Conservation (phyloP, 2,329 filamentous ascomycete species). For the Raffaelea albimanens region DNA sequence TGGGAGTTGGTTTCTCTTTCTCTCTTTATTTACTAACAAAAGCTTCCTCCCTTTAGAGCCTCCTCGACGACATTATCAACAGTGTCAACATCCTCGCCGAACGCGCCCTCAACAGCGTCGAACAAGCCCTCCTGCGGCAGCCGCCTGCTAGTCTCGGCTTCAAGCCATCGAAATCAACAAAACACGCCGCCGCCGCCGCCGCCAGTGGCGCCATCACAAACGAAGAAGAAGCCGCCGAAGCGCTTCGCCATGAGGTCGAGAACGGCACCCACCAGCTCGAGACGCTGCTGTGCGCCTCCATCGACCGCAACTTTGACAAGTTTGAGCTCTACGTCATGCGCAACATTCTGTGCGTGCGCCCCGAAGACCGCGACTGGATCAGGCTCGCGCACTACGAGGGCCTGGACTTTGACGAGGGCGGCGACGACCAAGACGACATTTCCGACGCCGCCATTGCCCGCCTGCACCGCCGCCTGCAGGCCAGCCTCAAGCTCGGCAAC, state of each 20-base stretch:
- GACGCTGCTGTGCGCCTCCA: constrained; percentile 69
- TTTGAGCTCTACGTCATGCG: constrained; percentile 85
- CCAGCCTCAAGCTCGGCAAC: constrained; percentile 66
- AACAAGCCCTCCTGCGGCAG: constrained; percentile 67
- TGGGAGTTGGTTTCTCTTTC: constrained; percentile 10
- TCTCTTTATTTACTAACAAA: not conserved
- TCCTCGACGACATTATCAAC: constrained; percentile 98
- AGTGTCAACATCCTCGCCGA: constrained; percentile 89
- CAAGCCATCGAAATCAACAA: constrained; percentile 30
- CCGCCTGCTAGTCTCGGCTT: constrained; percentile 78
- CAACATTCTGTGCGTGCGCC: constrained; percentile 65
- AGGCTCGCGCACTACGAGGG: constrained; percentile 77
- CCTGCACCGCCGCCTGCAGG: constrained; percentile 66
- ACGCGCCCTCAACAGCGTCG: constrained; percentile 78
- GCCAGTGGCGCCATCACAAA: constrained; percentile 8
- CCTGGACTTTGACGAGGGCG: constrained; percentile 32
- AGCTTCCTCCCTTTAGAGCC: constrained; percentile 45
- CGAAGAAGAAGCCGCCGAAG: constrained; percentile 29
- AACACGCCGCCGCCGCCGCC: constrained; percentile 21
- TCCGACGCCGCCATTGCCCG: constrained; percentile 52
- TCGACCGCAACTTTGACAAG: constrained; percentile 78
- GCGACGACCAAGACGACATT: not conserved
- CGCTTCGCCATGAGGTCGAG: constrained; percentile 64
- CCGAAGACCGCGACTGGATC: constrained; percentile 68
- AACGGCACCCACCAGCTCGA: constrained; percentile 79